Conservation (phyloP, 805 yeast genomes). For the Metschnikowia orientalis region DNA sequence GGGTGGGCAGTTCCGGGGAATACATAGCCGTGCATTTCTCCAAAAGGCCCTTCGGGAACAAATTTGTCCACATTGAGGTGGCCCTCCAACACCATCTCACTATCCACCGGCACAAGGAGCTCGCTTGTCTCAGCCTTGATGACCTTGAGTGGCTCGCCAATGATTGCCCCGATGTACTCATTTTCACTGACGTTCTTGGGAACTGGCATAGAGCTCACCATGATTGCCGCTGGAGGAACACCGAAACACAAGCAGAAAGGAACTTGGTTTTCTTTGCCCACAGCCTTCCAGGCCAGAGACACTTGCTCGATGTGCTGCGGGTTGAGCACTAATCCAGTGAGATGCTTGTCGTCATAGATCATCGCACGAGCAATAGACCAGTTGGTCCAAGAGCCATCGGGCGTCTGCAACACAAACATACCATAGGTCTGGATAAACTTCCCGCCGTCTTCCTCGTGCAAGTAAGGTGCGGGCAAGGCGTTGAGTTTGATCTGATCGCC, state of each 20-base stretch:
- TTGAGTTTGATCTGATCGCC: slow-evolving; percentile 20
- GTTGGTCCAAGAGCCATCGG: slow-evolving; percentile 24
- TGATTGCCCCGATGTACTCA: slow-evolving; percentile 23
- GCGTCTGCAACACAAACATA: slow-evolving; percentile 23
- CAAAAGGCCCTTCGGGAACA: slow-evolving; percentile 25
- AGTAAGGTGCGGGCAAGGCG: slow-evolving; percentile 18
- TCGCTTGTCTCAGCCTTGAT: slow-evolving; percentile 21
- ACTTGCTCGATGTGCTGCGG: slow-evolving; percentile 24
- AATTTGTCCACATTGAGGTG: slow-evolving; percentile 15
- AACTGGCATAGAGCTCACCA: slow-evolving; percentile 28
- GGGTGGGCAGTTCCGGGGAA: slow-evolving; percentile 20
- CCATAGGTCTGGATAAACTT: slow-evolving; percentile 26
- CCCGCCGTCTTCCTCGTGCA: slow-evolving; percentile 24
- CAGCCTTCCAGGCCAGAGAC: slow-evolving; percentile 20
- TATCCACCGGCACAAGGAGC: slow-evolving; percentile 22
- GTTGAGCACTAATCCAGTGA: slow-evolving; percentile 22
- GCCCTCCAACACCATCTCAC: slow-evolving; percentile 25
- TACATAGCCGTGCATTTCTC: slow-evolving; percentile 28
- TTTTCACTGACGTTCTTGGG: slow-evolving; percentile 29
- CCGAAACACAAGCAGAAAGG: slow-evolving; percentile 25
- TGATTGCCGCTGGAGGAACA: slow-evolving; percentile 27
- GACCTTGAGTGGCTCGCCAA: slow-evolving; percentile 23
- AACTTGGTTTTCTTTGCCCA: slow-evolving; percentile 20
- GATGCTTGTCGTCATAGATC: slow-evolving; percentile 19
- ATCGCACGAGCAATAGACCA: slow-evolving; percentile 28